Base-by-base conservation (phyloP, 108 stramenopile genomes). In the Stephanodiscus triporus region DNA sequence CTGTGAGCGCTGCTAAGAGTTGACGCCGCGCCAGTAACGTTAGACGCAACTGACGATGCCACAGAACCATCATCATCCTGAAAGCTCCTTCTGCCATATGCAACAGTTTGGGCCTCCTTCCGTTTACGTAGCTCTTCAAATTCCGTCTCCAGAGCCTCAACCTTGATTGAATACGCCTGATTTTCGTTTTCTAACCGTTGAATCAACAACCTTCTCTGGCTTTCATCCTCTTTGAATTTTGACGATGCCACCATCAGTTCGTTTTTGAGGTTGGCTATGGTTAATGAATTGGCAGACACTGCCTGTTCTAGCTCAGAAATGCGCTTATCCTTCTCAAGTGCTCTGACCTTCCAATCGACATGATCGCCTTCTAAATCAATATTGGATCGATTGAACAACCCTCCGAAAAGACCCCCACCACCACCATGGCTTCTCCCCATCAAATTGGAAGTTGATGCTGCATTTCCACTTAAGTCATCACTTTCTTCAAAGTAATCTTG, bases 221-320 rank as follows among this genome's bases (percentile, higher is more conserved):
- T 53, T 50, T 78, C 79, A 13, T 80, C 79, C 34, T 80, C 65
- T 32, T 73, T 80, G 59, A 73, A 80, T 57, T 80, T 80, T 22
- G 66, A 60, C 22, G 79, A 43, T 36, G 50, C 62, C 14, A 70
- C 24, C 17, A 80, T 62, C 16, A 80, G 61, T 48, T 80, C 72
- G 19, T 69, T 73, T 43, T 68, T 68, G 32, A 80, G 68, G 54
- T 80, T 80, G 26, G 66, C 54, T 34, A 80, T 62, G 17, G 70
- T 50, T n/a, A 80, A 45, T 22, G 72, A 51, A 73, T 80, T 73
- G 16, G 57, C 79, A 4, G 79, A 58, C 29, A 73, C n/a, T 9
- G 79, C 49, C 54, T 57, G 59, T 56, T 80, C 72, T 40, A 80
- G 47, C 23, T 73, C 51, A 4, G 60, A 67, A 26, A 80, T 80